These are phyloP conservation scores for Leccinum fallax DNA, from an alignment of 1,284 basidiomycete species.

Conservation along the genomic window DNA sequence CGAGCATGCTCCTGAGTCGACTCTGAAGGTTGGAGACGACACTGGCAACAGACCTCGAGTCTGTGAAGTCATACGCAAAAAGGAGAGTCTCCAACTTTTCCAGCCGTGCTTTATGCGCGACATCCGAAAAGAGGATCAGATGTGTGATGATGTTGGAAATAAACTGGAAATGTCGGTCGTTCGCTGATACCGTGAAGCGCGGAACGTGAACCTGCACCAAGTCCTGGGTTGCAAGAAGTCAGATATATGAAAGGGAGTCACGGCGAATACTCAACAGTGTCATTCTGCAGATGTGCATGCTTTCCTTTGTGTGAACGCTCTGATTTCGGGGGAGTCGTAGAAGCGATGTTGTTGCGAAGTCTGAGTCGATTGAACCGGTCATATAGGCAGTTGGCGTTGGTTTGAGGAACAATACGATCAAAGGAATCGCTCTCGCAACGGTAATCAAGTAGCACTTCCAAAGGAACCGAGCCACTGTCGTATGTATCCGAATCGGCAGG, in stretches of 20 bases:
- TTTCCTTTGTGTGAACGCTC: slow-evolving; percentile 40
- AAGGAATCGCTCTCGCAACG: slow-evolving; percentile 82
- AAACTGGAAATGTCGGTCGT: slow-evolving; percentile 82
- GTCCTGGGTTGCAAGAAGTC: slow-evolving; percentile 54
- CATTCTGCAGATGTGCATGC: slow-evolving; percentile 74
- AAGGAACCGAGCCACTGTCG: slow-evolving; percentile 65
- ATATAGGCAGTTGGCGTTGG: slow-evolving; percentile 84
- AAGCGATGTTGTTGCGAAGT: slow-evolving; percentile 71
- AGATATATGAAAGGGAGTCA: slow-evolving; percentile 8
- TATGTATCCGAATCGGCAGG: slow-evolving; percentile 53
- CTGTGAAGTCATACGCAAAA: slow-evolving; percentile 90
- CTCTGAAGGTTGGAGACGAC: slow-evolving; percentile 78
- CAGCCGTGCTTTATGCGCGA: slow-evolving; percentile 74
- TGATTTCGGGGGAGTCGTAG: slow-evolving; percentile 41
- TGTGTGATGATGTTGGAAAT: slow-evolving; percentile 91
- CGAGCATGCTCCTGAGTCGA: slow-evolving; percentile 69
- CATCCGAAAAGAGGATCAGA: slow-evolving; percentile 87
- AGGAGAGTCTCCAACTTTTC: slow-evolving; percentile 84
- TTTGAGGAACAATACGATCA: slow-evolving; percentile 89
- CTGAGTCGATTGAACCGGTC: slow-evolving; percentile 96
- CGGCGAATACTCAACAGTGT: slow-evolving; percentile 59
- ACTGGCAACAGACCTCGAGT: slow-evolving; percentile 66
- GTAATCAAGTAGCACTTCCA: slow-evolving; percentile 88
- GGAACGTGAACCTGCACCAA: slow-evolving; percentile 82
- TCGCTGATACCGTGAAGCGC: slow-evolving; percentile 88